Evolutionary conservation across 2,329 filamentous ascomycete species (phyloP).

Genomic region (Tricladium varicosporioides): DNA sequence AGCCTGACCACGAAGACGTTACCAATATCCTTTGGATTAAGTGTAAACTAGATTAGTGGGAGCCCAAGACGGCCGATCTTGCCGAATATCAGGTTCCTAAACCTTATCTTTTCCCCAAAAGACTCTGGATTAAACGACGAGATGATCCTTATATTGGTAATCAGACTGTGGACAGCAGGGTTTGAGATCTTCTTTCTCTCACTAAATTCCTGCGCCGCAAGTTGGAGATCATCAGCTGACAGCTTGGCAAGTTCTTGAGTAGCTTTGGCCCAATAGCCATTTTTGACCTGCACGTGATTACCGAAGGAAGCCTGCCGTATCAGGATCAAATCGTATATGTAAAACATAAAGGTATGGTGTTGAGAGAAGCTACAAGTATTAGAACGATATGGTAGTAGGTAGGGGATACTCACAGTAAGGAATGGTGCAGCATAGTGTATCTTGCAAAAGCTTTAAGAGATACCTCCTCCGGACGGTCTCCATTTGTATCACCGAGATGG

Average conservation of each 20-base stretch:
- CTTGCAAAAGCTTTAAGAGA: conserved; percentile 7
- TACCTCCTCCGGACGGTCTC: conserved; percentile 2
- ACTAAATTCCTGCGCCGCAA: conserved; percentile 10
- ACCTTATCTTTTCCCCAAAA: conserved; percentile 13
- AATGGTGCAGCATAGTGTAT: conserved; percentile 13
- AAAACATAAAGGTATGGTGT: conserved; percentile 15
- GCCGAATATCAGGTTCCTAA: conserved; percentile 10
- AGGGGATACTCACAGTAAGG: conserved; percentile 7
- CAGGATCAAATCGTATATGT: conserved; percentile 16
- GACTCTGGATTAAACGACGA: conserved; percentile 16
- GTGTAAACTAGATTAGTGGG: conserved; percentile 14
- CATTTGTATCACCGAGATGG: conserved; percentile 2
- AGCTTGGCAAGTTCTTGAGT: conserved; percentile 8
- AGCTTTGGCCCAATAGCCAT: conserved; percentile 10
- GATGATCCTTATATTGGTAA: conserved; percentile 18
- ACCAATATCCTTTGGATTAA: conserved; percentile 14
- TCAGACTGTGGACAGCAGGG: conserved; percentile 14
- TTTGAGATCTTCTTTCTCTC: conserved; percentile 15
- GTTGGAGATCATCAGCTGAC: conserved; percentile 12
- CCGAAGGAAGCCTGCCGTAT: conserved; percentile 13
- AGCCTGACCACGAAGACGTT: conserved; percentile 14
- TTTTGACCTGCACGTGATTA: conserved; percentile 11
- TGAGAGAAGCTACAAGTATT: conserved; percentile 13
- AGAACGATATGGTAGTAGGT: conserved; percentile 5
- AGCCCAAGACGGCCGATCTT: conserved; percentile 11